Evolutionary conservation across 306 rosid genomes (phyloP), one percentile per base, ranked within the genome.

Genomic region (Fragaria vesca): DNA sequence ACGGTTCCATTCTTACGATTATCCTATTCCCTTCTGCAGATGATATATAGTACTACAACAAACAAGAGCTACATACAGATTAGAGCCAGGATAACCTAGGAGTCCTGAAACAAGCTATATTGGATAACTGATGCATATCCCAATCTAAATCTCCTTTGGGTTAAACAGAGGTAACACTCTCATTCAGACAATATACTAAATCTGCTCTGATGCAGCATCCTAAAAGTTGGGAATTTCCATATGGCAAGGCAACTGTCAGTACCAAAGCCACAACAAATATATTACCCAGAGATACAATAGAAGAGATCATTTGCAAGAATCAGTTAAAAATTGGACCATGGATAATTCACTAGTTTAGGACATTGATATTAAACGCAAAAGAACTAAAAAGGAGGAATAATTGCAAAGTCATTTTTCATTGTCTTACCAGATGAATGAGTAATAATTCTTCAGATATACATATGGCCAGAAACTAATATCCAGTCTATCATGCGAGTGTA

Each of bases 191-290:
- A 88, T 86, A 83, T 85, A 96, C 75, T 89, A 84, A 21, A 91
- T 86, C 48, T 88, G 83, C 73, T 90, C 91, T n/a, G 93, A 87
- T 57, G 84, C 81, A 77, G 69, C 88, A 12, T 86, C 68, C 12
- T 87, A 93, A 66, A 86, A 90, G 68, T 88, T 84, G 46, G 84
- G 87, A 74, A 82, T 76, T 72, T 90, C 87, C 89, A 94, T 89
- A 74, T 91, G 86, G 79, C 84, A 81, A 84, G 62, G 91, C 75
- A 91, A 66, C 51, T 47, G 51, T 47, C 2, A 47, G 51, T 12
- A 47, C 16, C 51, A 47, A 47, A 47, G 51, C 51, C 15, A 12
- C 4, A 47, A 10, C 51, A 47, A 47, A 47, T 48, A 4, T 48
- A 48, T 15, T 48, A 48, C 54, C 54, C 54, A 15, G 9, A 43